These are phyloP conservation scores for Oenanthe javanica DNA, from an alignment of 140 eudicot genomes.

Conservation along the genomic window DNA sequence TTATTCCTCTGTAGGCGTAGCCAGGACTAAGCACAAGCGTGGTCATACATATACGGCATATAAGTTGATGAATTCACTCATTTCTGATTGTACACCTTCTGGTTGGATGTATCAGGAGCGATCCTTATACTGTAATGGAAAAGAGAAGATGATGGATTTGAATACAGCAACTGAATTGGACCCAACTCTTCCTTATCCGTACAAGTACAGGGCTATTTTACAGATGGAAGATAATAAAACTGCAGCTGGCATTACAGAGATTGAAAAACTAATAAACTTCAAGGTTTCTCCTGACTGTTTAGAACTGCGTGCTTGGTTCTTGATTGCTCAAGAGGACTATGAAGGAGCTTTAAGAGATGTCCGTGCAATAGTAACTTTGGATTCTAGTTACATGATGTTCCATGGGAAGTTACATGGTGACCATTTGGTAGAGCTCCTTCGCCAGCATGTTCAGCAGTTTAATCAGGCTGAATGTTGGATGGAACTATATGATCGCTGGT, in stretches of 20 bases:
- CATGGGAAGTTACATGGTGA: slow-evolving; percentile 49
- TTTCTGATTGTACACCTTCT: slow-evolving; percentile 32
- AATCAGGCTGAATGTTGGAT: slow-evolving; percentile 72
- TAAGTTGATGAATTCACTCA: slow-evolving; percentile 45
- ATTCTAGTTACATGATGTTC: slow-evolving; percentile 54
- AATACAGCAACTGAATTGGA: slow-evolving; percentile 50
- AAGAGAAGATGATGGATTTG: slow-evolving; percentile 48
- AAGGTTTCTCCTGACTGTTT: slow-evolving; percentile 60
- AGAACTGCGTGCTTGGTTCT: slow-evolving; percentile 64
- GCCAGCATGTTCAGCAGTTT: slow-evolving; percentile 39
- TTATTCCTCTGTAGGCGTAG: slow-evolving; percentile 53
- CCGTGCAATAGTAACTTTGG: slow-evolving; percentile 46
- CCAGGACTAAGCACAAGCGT: slow-evolving; percentile 46
- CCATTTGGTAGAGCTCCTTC: slow-evolving; percentile 43
- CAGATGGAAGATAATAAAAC: slow-evolving; percentile 32
- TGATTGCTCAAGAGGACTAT: slow-evolving; percentile 37
- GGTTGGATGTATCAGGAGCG: slow-evolving; percentile 86
- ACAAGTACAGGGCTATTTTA: slow-evolving; percentile 47
- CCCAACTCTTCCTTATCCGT: slow-evolving; percentile 55
- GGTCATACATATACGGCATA: slow-evolving; percentile 60
- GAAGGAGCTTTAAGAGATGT: slow-evolving; percentile 52
- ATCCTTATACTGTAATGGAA: slow-evolving; percentile 43
- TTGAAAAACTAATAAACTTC: slow-evolving; percentile 42
- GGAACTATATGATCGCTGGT: slow-evolving; percentile 59
- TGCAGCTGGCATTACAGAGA: slow-evolving; percentile 39